Evolutionary conservation across 1,139 yeast genomes (phyloP).

Genomic region (Diutina rugosa): DNA sequence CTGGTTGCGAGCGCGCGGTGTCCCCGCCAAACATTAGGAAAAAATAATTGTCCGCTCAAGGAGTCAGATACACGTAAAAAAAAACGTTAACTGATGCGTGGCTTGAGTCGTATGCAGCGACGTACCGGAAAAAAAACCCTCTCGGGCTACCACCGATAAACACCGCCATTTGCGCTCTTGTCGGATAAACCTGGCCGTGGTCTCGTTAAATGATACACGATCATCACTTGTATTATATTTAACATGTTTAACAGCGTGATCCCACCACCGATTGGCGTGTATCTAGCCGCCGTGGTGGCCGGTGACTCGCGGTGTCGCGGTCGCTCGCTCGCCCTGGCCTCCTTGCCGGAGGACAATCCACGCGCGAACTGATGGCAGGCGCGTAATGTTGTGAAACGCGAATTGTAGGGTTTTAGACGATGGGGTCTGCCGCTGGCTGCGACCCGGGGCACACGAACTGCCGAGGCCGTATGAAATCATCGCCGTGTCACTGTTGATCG

Average conservation of each 20-base stretch:
- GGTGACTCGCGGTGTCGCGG: not conserved
- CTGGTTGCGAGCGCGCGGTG: not conserved
- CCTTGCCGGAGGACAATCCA: not conserved
- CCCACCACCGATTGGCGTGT: too few species aligned
- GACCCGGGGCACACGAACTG: not conserved
- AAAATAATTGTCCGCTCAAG: not conserved
- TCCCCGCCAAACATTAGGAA: not conserved
- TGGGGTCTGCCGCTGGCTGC: not conserved
- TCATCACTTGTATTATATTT: too few species aligned
- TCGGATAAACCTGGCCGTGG: not conserved
- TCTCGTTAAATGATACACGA: not conserved
- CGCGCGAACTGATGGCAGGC: not conserved
- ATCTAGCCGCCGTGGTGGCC: too few species aligned
- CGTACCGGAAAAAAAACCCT: not conserved
- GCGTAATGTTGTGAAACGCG: not conserved
- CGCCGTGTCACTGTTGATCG: not conserved
- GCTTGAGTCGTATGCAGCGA: not conserved
- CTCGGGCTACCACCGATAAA: not conserved
- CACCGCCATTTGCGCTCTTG: not conserved
- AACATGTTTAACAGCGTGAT: too few species aligned
- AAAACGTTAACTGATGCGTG: not conserved
- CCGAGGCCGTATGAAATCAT: not conserved
- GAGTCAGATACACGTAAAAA: not conserved
- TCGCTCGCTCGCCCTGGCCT: not conserved
- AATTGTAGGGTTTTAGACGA: not conserved